A percentile compares a stretch with the other conserved stretches of the same genome.
Conservation (phyloP, 2,329 filamentous ascomycete species). For the Monosporascus sp. region DNA sequence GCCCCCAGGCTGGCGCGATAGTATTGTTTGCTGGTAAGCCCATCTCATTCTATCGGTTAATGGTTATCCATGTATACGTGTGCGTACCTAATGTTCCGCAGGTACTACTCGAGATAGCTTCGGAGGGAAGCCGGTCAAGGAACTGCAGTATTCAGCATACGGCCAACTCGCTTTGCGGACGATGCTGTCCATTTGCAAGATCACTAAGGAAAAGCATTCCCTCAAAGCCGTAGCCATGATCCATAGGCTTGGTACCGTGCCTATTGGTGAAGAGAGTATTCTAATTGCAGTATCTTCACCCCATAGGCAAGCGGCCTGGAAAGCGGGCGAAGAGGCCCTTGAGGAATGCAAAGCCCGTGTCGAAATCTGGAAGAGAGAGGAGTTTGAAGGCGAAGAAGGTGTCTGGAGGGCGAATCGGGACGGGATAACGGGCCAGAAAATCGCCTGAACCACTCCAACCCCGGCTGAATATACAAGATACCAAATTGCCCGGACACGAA, state of each 20-base stretch:
- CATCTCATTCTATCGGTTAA: constrained; percentile 1
- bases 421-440: constrained; percentile 52
- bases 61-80: background rate
- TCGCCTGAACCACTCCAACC: constrained; percentile 22
- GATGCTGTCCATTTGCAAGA: constrained; percentile 58
- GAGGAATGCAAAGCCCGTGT: constrained; percentile 80
- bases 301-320: constrained; percentile 82
- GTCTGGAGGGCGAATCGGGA: constrained; percentile 88
- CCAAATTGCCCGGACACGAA: too few relatives aligned
- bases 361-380: constrained; percentile 95
- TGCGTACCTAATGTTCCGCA: constrained; percentile 27
- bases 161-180: constrained; percentile 62
- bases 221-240: constrained; percentile 73
- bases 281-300: constrained; percentile 79
- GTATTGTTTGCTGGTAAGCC: constrained; percentile 67
- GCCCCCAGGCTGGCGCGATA: constrained; percentile 68
- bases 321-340: constrained; percentile 80
- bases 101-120: constrained; percentile 77
- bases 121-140: constrained; percentile 62
- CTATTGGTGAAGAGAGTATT: constrained; percentile 90
- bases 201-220: constrained; percentile 53
- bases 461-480: too few relatives aligned
- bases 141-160: constrained; percentile 74
- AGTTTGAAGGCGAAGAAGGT: constrained; percentile 72
- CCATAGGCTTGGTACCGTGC: constrained; percentile 80